Base-by-base conservation (phyloP, 352 stramenopile genomes). In the Bremia lactucae region DNA sequence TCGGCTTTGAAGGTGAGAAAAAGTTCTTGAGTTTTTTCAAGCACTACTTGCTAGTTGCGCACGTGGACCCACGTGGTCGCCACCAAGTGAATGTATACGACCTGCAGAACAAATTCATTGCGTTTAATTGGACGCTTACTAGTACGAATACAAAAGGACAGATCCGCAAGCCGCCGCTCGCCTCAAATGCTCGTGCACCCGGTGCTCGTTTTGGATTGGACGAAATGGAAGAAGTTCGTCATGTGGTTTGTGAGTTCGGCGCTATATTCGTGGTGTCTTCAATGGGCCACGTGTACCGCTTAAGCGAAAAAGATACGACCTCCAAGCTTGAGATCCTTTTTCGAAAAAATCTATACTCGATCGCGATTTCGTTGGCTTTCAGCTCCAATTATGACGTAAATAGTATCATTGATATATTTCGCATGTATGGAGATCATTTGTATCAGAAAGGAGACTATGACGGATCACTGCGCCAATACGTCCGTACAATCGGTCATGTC, bases 401-500 rank as follows among this genome's bases (percentile, higher is more conserved):
- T 42, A 96, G 93, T 46, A 97, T 99, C 48, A 96, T 97, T 58
- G 83, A 94, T 23, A 96, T 99, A 21, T 95, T 89, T 49, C 80
- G 83, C 40, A 95, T 92, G 80, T 97, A 99, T 62, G 96, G 95
- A 33, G 96, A 99, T 56, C 94, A 98, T 56, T 65, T 99, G 28
- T 98, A 98, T 65, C 70, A 96, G 45, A 97, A 98, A 55, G 92
- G 93, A 26, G 94, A 98, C 47, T 98, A 90, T 43, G 84, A 94
- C 39, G 90, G 85, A 14, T 95, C 94, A 4, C 76, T 99, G 52
- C 79, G 94, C n/a, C 95, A 99, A 66, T 99, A 98, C 59, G 86
- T 93, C 35, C 73, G 94, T 25, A 98, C 94, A 4, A 98, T 98
- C 59, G 94, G 96, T 0, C 91, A 96, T 29, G 68, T 99, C 2